Base-by-base conservation (phyloP, 495 filamentous ascomycete species). In the Penicillium ochrochloron region DNA sequence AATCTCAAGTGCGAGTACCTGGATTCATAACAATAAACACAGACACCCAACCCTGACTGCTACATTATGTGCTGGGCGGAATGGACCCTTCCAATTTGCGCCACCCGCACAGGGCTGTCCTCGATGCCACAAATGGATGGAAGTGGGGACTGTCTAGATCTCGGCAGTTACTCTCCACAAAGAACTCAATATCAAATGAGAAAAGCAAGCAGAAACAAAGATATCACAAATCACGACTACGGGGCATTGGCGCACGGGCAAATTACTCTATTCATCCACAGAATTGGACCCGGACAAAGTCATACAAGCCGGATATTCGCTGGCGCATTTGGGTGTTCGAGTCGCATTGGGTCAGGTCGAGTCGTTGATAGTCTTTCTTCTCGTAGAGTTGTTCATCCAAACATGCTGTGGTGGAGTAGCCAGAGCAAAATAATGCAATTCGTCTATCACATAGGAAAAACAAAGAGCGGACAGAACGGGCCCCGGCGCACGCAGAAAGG, bases 391-490 rank as follows among this genome's bases (percentile, higher is more conserved):
- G 25, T 27, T 52, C 25, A 17, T 52, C 48, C n/a, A 66, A 50
- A 56, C 35, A 68, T 73, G 68, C 63, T 53, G 54, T 73, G 68
- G 70, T 64, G 57, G 44, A 68, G 68, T 66, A 73, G 70, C 70
- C 70, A 73, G 59, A 68, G 70, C 70, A 73, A 48, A 46, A 57
- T 54, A 61, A 67, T 72, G 60, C 71, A 67, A 71, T 71, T 73
- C 69, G 64, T 66, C 69, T 71, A 66, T 48, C 61, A 57, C 61
- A 59, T 58, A 63, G 65, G 48, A 52, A 31, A 27, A 52, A 52
- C 27, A 52, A 31, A 29, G 27, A 56, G 29, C 53, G 33, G 19
- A 15, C 33, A 37, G n/a, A 56, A 56, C 53, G 53, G 19, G 66
- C 56, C 41, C 25, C 35, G 33, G 63, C 29, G 52, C 53, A 41